Evolutionary conservation across 2,329 filamentous ascomycete genomes (phyloP), one percentile per base, ranked within the genome.

Genomic region (Penicillium sp.): DNA sequence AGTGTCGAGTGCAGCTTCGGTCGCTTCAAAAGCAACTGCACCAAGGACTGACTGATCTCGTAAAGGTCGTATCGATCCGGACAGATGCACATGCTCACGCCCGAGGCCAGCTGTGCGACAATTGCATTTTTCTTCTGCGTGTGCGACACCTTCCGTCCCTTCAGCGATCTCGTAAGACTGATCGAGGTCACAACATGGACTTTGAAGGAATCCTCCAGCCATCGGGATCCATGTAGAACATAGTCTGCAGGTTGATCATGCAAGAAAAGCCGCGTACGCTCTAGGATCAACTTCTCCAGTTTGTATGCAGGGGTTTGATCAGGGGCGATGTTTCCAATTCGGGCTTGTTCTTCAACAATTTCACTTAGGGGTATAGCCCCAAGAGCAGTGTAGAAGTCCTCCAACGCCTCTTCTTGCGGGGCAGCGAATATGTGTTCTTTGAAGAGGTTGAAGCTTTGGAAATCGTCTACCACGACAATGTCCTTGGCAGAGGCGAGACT

Each of bases 1-100:
- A 97, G 83, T 53, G 91, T 91, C 2, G 93, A 92, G 69, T 95
- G 90, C 67, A 96, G 90, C 62, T 90, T 93, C 8, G 93, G 92
- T 23, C 91, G 85, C 51, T 85, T 85, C 47, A 99, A 80, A 38
- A 99, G 81, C 51, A 96, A 78, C 67, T 88, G 86, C 60, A 93
- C 91, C 46, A 99, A 81, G 27, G 91, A 91, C 66, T 92, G 89
- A 56, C 91, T 94, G 63, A 99, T 87, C 76, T 99, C 92, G 71
- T 96, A 97, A 70, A 95, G 85, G 70, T 97, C 92, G 31, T 86
- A 88, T 58, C 84, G 84, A 1, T 80, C 83, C 10, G 87, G 84
- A 4, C 88, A 87, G 38, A 97, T 86, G 68, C 88, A 95, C n/a
- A 97, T 77, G 5, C 86, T 82, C 70, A 84, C 88, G 16, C 84